These are phyloP conservation scores for Aspergillus campestris DNA, from an alignment of 495 filamentous ascomycete genomes.

Conservation along the genomic window DNA sequence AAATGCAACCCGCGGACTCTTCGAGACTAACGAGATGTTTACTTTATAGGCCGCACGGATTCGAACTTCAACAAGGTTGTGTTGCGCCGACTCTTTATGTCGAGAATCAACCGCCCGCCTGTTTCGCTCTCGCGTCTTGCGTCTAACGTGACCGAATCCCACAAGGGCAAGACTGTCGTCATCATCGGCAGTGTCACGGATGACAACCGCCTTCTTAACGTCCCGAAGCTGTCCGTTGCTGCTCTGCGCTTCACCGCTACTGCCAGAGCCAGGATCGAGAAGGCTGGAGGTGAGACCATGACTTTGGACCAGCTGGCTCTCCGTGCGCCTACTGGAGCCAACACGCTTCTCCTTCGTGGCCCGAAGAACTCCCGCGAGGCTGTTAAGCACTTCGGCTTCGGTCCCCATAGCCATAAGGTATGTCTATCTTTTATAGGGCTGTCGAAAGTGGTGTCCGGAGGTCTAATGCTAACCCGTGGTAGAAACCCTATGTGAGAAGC, in stretches of 20 bases:
- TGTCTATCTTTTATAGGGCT: conserved; percentile 17
- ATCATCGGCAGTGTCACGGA: conserved; percentile 91
- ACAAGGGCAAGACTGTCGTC: conserved; percentile 85
- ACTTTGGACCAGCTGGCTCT: conserved; percentile 95
- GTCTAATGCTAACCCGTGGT: conserved; percentile 15
- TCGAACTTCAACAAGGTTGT: conserved; percentile 94
- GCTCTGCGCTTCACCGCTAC: conserved; percentile 94
- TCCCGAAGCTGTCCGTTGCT: conserved; percentile 87
- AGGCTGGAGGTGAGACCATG: conserved; percentile 86
- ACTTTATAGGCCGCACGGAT: conserved; percentile 75
- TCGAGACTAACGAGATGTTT: conserved; percentile 11
- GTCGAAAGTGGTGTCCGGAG: not conserved
- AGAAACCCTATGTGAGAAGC: conserved; percentile 94
- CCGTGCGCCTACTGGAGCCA: conserved; percentile 83
- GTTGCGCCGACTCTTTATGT: conserved; percentile 94
- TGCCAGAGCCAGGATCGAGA: conserved; percentile 82
- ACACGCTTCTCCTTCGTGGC: conserved; percentile 89
- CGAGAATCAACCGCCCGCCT: conserved; percentile 92
- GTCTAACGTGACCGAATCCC: conserved; percentile 51
- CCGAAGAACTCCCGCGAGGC: conserved; percentile 97
- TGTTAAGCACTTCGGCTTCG: conserved; percentile 97
- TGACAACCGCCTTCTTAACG: conserved; percentile 80
- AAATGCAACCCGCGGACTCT: not conserved
- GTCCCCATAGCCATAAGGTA: conserved; percentile 95
- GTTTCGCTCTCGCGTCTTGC: conserved; percentile 87